Percentiles rank a stretch among this genome's conserved stretches.
These are phyloP conservation scores for Salix brachista DNA, from an alignment of 345 rosid species.

Conservation along the genomic window DNA sequence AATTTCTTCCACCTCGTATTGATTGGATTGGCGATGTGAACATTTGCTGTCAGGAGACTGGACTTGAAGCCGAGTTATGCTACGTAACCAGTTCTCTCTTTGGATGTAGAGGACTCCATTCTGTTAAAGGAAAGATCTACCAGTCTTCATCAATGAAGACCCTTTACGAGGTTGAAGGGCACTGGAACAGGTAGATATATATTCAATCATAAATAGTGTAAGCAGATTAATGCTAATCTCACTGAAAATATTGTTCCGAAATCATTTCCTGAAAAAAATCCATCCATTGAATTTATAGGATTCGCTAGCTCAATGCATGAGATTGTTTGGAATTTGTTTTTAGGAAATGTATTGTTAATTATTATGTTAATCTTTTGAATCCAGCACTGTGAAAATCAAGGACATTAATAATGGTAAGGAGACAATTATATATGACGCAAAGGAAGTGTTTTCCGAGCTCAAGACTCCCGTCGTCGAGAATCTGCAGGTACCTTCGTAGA, in stretches of 20 bases:
- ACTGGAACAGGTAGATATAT: constrained; percentile 73
- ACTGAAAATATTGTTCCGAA: neutral
- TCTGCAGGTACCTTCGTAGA: constrained; percentile 40
- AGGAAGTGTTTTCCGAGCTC: constrained; percentile 46
- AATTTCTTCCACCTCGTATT: constrained; percentile 54
- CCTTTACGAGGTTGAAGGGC: constrained; percentile 53
- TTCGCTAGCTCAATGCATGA: no score
- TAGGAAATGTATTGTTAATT: no score
- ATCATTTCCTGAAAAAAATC: neutral
- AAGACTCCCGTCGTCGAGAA: constrained; percentile 57
- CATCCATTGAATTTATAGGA: no score
- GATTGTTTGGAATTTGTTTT: no score
- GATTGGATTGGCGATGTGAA: constrained; percentile 65
- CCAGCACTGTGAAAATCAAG: constrained; percentile 59
- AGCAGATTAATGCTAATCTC: neutral
- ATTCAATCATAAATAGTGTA: neutral
- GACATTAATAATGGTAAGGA: constrained; percentile 44
- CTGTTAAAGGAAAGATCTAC: constrained; percentile 61
- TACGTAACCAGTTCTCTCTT: constrained; percentile 38
- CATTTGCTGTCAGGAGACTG: constrained; percentile 57
- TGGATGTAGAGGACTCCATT: constrained; percentile 34
- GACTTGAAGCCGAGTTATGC: constrained; percentile 57
- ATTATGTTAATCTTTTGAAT: neutral
- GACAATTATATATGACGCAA: constrained; percentile 54
- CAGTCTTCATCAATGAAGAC: constrained; percentile 38